Evolutionary conservation across 495 filamentous ascomycete species (phyloP).

Genomic region (Podospora pseudocomata): DNA sequence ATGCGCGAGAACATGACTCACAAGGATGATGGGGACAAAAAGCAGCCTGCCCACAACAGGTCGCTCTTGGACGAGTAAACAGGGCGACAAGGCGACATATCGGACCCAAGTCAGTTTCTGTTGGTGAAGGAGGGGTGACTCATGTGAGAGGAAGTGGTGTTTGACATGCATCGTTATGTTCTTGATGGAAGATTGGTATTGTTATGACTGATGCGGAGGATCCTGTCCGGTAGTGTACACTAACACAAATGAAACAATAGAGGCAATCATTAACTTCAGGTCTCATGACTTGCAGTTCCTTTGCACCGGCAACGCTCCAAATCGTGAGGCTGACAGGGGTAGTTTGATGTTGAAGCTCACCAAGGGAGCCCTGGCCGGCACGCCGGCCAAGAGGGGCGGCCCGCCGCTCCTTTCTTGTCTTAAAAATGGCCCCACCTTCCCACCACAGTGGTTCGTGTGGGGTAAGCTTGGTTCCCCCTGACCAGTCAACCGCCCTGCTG

Average conservation of each 20-base stretch:
- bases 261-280: not conserved
- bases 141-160: not conserved
- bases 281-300: not conserved
- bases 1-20: constrained; percentile 42
- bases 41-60: not conserved
- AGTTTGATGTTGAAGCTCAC: not conserved
- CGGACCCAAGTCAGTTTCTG: not conserved
- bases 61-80: not conserved
- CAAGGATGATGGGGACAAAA: constrained; percentile 8
- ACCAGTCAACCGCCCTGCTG: not conserved
- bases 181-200: not conserved
- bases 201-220: not conserved
- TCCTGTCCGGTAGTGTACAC: not conserved
- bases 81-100: not conserved
- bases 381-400: not conserved
- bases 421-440: not conserved
- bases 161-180: not conserved
- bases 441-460: constrained; percentile 1
- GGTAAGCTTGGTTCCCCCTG: not conserved
- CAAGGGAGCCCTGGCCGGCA: not conserved
- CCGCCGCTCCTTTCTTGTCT: not conserved
- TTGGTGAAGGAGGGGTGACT: not conserved
- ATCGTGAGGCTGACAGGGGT: not conserved
- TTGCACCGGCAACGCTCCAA: too few relatives aligned
- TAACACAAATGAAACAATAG: not conserved